These are phyloP conservation scores for Orobanche coerulescens DNA, from an alignment of 257 asterid species.

Conservation along the genomic window DNA sequence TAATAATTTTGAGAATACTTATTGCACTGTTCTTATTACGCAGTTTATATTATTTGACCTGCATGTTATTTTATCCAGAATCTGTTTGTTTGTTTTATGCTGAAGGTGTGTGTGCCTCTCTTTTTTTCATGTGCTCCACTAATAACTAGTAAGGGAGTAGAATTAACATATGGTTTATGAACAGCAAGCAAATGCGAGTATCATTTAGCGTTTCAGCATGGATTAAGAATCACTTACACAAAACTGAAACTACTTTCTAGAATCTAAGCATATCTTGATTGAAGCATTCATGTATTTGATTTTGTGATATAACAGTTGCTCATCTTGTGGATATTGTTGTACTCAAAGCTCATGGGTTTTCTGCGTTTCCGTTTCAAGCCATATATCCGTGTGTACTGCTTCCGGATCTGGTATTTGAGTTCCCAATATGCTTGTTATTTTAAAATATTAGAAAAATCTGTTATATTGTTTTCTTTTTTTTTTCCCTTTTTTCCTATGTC, in stretches of 20 bases:
- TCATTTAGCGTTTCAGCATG: too few species aligned
- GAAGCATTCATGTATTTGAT: not conserved
- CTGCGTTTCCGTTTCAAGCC: not conserved
- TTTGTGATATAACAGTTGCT: not conserved
- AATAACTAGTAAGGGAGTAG: not conserved
- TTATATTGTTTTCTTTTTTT: too few species aligned
- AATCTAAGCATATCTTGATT: not conserved
- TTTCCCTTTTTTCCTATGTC: too few species aligned
- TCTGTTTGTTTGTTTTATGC: not conserved
- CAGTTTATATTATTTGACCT: not conserved
- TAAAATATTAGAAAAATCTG: too few species aligned
- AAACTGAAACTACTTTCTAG: too few species aligned
- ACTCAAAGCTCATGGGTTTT: not conserved
- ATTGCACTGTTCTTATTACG: not conserved
- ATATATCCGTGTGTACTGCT: not conserved
- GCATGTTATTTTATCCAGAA: not conserved
- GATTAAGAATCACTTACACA: not conserved
- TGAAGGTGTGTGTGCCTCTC: not conserved
- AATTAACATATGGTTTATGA: not conserved
- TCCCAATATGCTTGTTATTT: too few species aligned
- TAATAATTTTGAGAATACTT: constrained; percentile 14
- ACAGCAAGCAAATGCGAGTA: not conserved
- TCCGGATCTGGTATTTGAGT: too few species aligned
- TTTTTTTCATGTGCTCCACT: not conserved
- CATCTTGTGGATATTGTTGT: not conserved